Conservation (phyloP, 257 asterid genomes). For the Paulownia fortunei region DNA sequence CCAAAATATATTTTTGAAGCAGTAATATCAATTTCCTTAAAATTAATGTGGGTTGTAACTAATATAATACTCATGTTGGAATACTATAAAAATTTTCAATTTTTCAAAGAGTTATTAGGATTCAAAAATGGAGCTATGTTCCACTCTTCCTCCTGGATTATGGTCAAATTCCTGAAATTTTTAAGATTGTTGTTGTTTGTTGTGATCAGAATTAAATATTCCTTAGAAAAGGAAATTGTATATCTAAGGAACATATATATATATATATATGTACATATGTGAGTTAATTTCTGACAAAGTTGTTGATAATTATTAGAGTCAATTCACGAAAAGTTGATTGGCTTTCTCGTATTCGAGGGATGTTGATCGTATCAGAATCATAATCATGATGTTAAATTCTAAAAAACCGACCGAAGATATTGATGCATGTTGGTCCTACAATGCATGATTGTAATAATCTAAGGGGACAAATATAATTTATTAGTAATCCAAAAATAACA, state of each 20-base stretch:
- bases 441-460: neutral
- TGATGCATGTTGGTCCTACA: slow-evolving; percentile 25
- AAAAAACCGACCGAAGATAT: neutral
- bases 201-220: neutral
- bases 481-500: neutral
- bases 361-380: neutral
- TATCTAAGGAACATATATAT: too few species aligned
- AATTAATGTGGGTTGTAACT: too few species aligned
- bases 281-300: neutral
- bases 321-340: slow-evolving; percentile 30
- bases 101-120: too few species aligned
- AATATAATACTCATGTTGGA: too few species aligned
- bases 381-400: neutral
- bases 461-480: neutral
- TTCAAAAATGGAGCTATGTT: too few species aligned
- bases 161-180: too few species aligned
- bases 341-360: slow-evolving; percentile 6
- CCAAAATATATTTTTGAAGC: too few species aligned
- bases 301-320: slow-evolving; percentile 26
- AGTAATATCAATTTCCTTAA: too few species aligned
- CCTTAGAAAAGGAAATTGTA: neutral
- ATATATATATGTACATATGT: neutral
- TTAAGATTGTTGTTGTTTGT: too few species aligned
- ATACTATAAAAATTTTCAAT: too few species aligned
- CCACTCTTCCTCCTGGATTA: too few species aligned